phyloP scores from a whole-genome alignment of 2,329 filamentous ascomycete species.

The Chrysosporium queenslandicum region DNA sequence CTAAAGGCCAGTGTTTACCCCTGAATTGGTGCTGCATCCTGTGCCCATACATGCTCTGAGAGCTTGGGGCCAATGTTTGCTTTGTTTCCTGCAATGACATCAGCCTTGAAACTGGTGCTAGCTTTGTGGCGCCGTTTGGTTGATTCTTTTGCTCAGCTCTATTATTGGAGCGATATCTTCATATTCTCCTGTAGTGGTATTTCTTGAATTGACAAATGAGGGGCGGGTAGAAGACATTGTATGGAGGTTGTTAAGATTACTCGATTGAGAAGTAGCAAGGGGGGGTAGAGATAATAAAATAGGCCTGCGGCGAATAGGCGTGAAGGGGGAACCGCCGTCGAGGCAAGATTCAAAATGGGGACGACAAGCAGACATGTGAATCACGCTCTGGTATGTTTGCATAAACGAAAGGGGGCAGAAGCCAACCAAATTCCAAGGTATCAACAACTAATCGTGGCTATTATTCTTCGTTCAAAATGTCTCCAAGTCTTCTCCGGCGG shows the following conservation, averaged over 20 bases:
- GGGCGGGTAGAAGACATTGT: neutral
- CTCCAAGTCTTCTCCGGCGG: constrained; percentile 31
- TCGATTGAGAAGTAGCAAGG: neutral
- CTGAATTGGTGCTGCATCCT: no score
- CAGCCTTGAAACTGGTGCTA: neutral
- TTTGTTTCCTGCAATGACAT: neutral
- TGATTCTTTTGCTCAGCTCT: neutral
- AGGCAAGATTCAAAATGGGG: neutral
- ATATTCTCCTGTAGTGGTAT: neutral
- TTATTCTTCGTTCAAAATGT: constrained; percentile 27
- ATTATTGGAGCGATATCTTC: neutral
- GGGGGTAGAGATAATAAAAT: neutral
- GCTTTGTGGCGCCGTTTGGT: neutral
- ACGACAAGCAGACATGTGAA: neutral
- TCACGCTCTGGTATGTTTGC: constrained; percentile 6
- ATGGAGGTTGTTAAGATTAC: neutral
- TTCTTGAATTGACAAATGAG: neutral
- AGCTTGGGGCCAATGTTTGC: no score
- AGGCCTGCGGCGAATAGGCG: neutral
- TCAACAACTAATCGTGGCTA: neutral
- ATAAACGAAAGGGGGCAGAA: neutral
- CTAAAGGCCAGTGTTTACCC: neutral
- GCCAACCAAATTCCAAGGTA: constrained; percentile 1
- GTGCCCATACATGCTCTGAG: no score
- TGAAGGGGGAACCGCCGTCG: no score